These are phyloP conservation scores for Alnus glutinosa DNA, from an alignment of 306 rosid species.

Conservation along the genomic window DNA sequence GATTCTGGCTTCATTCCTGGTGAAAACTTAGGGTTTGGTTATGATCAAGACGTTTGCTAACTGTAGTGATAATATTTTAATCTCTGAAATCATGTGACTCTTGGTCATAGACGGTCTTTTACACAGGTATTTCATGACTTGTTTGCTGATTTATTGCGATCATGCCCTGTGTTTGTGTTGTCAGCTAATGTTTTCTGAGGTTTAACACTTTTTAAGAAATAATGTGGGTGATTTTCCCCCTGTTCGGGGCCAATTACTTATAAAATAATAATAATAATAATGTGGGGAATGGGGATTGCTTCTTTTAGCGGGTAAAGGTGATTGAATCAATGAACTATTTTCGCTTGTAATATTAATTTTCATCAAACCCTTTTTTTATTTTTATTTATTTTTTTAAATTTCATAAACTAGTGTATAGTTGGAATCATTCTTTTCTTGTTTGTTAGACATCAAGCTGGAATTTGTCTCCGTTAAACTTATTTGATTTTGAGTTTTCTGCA, in stretches of 20 bases:
- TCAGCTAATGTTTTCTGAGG: constrained; percentile 1
- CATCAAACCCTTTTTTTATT: not conserved
- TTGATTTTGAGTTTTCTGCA: not conserved
- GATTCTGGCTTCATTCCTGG: not conserved
- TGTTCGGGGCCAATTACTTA: too few species aligned
- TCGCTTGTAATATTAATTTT: not conserved
- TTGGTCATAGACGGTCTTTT: not conserved
- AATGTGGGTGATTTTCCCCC: not conserved
- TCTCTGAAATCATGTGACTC: not conserved
- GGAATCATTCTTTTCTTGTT: not conserved
- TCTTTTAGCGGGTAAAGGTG: not conserved
- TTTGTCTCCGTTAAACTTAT: not conserved
- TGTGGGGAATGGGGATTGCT: not conserved
- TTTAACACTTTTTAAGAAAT: not conserved
- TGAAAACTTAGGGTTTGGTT: not conserved
- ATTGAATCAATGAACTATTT: not conserved
- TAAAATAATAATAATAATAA: not conserved
- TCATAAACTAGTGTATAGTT: not conserved
- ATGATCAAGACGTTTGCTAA: not conserved
- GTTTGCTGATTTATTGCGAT: not conserved
- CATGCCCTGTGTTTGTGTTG: not conserved
- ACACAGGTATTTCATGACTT: not conserved
- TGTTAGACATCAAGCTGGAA: not conserved
- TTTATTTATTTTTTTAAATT: not conserved
- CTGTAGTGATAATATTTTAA: not conserved